phyloP scores from a whole-genome alignment of 257 asterid species.

The Ajuga chamaepitys region DNA sequence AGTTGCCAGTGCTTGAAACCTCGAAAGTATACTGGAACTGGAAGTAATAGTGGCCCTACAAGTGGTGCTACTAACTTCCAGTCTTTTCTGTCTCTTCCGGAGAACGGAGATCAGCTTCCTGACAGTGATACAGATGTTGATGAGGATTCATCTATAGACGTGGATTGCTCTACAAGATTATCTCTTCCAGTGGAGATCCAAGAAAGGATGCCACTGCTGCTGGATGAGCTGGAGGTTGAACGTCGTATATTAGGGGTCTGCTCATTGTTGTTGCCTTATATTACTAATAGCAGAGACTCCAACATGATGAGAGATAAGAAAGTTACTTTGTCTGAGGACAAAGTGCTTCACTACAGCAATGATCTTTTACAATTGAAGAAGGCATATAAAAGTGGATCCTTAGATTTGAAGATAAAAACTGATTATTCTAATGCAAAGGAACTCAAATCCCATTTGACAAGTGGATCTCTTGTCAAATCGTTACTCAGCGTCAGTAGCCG shows the following conservation, averaged over 20 bases:
- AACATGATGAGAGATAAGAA: constrained; percentile 55
- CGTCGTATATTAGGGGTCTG: constrained; percentile 64
- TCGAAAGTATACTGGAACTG: constrained; percentile 76
- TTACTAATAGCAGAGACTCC: constrained; percentile 62
- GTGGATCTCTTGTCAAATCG: constrained; percentile 95
- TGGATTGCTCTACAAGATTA: constrained; percentile 54
- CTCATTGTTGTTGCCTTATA: constrained; percentile 64
- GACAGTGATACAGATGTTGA: constrained; percentile 93
- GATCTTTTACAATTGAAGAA: constrained; percentile 91
- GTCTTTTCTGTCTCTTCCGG: constrained; percentile 75
- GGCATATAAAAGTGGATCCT: constrained; percentile 94
- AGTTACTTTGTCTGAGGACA: constrained; percentile 55
- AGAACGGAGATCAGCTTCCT: constrained; percentile 75
- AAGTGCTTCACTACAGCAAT: constrained; percentile 52
- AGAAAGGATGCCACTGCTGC: constrained; percentile 63
- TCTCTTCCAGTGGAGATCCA: constrained; percentile 73
- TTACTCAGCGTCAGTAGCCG: constrained; percentile 80
- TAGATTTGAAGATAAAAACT: constrained; percentile 94
- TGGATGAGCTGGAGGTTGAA: constrained; percentile 73
- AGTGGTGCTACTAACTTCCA: constrained; percentile 59
- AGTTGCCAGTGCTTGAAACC: constrained; percentile 97
- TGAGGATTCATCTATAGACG: constrained; percentile 61
- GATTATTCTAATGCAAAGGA: constrained; percentile 96
- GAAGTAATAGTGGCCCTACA: constrained; percentile 49
- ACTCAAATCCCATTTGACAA: constrained; percentile 81